phyloP scores from a whole-genome alignment of 129 eudicot species.

The Centaurea solstitialis region DNA sequence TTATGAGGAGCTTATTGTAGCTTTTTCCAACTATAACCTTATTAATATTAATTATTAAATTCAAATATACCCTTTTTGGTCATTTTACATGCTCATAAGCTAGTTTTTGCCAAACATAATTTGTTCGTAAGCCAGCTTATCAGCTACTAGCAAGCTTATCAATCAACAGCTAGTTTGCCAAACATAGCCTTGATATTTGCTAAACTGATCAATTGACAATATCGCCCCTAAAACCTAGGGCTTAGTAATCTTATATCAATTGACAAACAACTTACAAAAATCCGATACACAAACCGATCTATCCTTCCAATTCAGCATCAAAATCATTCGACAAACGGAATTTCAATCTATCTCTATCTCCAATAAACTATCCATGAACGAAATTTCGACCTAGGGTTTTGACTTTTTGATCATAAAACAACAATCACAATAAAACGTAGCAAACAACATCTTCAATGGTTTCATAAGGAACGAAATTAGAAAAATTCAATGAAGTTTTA shows the following conservation, averaged over 20 bases:
- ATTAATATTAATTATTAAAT: no score
- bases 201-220: no score
- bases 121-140: no score
- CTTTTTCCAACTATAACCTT: no score
- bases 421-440: background rate
- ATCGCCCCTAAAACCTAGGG: background rate
- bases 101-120: no score
- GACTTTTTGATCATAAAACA: background rate
- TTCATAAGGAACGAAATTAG: background rate
- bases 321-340: background rate
- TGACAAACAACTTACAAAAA: background rate
- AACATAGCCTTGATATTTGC: no score
- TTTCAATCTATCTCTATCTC: background rate
- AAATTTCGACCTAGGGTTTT: slow-evolving; percentile 38
- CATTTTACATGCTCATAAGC: no score
- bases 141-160: no score
- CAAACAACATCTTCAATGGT: background rate
- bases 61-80: no score
- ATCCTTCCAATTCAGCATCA: background rate
- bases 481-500: background rate
- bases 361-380: background rate
- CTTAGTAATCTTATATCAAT: background rate
- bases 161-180: no score
- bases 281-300: background rate
- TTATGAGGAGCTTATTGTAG: no score